phyloP scores from a whole-genome alignment of 2,329 filamentous ascomycete species.

The Xylaria hypoxylon region DNA sequence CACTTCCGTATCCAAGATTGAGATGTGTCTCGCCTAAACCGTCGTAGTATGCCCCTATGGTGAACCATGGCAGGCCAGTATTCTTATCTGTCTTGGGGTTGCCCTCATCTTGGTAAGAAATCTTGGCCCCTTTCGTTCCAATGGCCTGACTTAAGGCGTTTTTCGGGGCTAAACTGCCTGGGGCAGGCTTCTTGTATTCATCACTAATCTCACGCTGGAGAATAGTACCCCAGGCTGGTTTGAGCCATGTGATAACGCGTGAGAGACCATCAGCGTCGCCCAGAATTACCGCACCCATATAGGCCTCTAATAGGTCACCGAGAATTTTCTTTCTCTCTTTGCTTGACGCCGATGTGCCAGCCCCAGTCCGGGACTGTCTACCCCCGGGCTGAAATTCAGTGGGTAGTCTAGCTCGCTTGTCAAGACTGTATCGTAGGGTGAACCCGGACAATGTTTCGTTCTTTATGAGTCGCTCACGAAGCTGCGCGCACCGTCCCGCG shows the following conservation, averaged over 20 bases:
- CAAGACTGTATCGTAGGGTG: conserved; percentile 76
- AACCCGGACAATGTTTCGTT: conserved; percentile 82
- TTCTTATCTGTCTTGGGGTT: conserved; percentile 66
- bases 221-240: conserved; percentile 76
- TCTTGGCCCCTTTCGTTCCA: conserved; percentile 65
- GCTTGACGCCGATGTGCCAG: conserved; percentile 56
- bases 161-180: conserved; percentile 58
- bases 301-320: conserved; percentile 92
- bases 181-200: conserved; percentile 47
- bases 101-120: conserved; percentile 71
- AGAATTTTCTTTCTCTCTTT: conserved; percentile 77
- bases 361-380: conserved; percentile 38
- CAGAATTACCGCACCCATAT: conserved; percentile 81
- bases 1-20: conserved; percentile 72
- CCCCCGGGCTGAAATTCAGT: conserved; percentile 55
- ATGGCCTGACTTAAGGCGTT: conserved; percentile 64
- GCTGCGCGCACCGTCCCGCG: conserved; percentile 77
- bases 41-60: conserved; percentile 72
- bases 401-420: conserved; percentile 71
- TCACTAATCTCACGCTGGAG: conserved; percentile 66
- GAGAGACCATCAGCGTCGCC: conserved; percentile 73
- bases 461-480: conserved; percentile 82
- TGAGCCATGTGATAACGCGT: conserved; percentile 77
- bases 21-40: conserved; percentile 75
- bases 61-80: conserved; percentile 67